A percentile compares a stretch with the other conserved stretches of the same genome.
Conservation (phyloP, 345 rosid species). For the Citrus hindsii region DNA sequence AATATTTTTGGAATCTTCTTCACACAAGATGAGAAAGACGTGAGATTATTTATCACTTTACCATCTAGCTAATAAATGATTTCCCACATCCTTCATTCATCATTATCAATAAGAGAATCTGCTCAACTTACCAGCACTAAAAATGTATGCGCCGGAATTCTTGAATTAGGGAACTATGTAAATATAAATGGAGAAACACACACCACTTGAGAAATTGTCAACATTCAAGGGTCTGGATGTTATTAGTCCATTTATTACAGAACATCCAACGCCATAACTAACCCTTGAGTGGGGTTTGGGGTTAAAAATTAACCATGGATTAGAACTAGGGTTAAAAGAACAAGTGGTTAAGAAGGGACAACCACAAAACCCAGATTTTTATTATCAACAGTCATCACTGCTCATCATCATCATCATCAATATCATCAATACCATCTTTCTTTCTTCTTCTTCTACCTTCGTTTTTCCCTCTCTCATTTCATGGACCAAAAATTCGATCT, state of each 20-base stretch:
- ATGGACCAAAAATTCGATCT: not conserved
- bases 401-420: constrained; percentile 23
- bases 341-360: constrained; percentile 43
- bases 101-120: not conserved
- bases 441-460: not conserved
- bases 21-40: too few species aligned
- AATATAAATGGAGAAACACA: not conserved
- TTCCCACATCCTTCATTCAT: not conserved
- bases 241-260: constrained; percentile 39
- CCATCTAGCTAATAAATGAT: too few species aligned
- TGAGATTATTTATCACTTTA: too few species aligned
- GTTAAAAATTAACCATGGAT: constrained; percentile 40
- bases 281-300: constrained; percentile 40
- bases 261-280: constrained; percentile 7
- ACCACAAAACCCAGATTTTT: constrained; percentile 24
- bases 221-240: not conserved
- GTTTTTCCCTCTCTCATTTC: not conserved
- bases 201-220: not conserved
- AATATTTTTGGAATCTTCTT: too few species aligned
- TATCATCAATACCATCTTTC: not conserved
- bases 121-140: not conserved
- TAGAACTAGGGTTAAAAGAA: constrained; percentile 45
- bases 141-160: too few species aligned
- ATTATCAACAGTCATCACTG: constrained; percentile 43
- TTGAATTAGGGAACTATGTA: not conserved